A percentile compares a stretch with the other conserved stretches of the same genome.
phyloP scores from a whole-genome alignment of 345 rosid genomes.

The thale cress (Arabidopsis thaliana) region DNA sequence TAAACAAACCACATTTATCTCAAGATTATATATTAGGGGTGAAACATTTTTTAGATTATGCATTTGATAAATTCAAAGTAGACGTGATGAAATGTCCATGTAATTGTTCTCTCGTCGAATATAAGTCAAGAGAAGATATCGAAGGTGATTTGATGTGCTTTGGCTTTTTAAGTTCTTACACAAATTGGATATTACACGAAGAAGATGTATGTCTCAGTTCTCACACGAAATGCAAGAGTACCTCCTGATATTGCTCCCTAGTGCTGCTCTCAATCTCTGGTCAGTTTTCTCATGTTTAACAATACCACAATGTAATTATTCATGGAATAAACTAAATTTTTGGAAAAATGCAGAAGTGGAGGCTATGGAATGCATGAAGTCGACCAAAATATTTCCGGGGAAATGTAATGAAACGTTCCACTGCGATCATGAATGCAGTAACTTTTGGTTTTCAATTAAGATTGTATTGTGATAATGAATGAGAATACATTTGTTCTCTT shows the following conservation, averaged over 20 bases:
- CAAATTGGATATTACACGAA: not conserved
- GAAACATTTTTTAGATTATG: not conserved
- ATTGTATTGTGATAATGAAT: too few relatives aligned
- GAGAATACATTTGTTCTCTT: too few relatives aligned
- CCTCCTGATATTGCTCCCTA: not conserved
- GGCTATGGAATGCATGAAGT: not conserved
- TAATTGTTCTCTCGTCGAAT: not conserved
- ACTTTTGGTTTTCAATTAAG: too few relatives aligned
- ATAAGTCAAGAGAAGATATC: not conserved
- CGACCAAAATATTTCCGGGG: not conserved
- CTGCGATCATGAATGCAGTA: not conserved
- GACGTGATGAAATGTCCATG: not conserved
- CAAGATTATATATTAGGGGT: not conserved
- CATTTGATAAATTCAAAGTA: not conserved
- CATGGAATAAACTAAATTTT: not conserved
- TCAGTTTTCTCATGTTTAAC: not conserved
- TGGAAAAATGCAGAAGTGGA: slow-evolving; percentile 8
- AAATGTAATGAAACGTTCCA: not conserved
- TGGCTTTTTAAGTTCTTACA: not conserved
- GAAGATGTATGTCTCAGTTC: not conserved
- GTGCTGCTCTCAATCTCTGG: not conserved
- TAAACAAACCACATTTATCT: not conserved
- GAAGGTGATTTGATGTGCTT: not conserved
- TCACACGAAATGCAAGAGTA: not conserved
- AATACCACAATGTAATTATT: not conserved